Evolutionary conservation across 768 basidiomycete genomes (phyloP), one percentile per base, ranked within the genome.

Genomic region (Amanita inopinata): DNA sequence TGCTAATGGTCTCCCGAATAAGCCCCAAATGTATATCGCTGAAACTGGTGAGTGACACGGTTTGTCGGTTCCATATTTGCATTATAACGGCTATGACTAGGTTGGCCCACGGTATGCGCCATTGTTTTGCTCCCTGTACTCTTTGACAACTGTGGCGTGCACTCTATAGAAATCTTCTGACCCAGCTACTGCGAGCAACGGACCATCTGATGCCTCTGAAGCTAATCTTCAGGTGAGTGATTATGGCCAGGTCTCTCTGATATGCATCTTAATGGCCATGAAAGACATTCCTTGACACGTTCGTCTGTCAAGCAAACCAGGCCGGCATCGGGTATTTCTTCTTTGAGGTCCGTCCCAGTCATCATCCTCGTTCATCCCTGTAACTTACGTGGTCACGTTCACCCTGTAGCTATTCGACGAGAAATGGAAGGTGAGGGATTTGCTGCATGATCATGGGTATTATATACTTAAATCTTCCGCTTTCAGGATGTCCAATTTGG

Each of bases 251-350:
- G 14, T 4, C n/a, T 24, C 6, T 20, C 24, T 20, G 14, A 34
- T 9, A 55, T 9, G 43, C 24, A 43, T 34, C 18, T 27, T 23
- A 59, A 15, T 46, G 2, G 5, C 9, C 17, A 8, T n/a, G 15
- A 15, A 42, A 97, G 74, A 75, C 57, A 12, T 99, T 88, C 71
- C 55, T 99, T 46, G 69, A 98, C 56, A 78, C 73, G 0, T 99
- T 89, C 51, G 78, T 92, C 5, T 99, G 94, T 54, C 72, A 78
- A 56, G 85, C 93, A 0, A 96, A 91, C 57, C 47, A 58, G 12
- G 91, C 91, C 48, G 74, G 74, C 9, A 91, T 86, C 0, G 67
- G 75, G 11, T 94, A 94, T 64, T 96, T 91, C 73, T 93, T 76
- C 67, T 89, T 90, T 46, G 85, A 85, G 69, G 75, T 76, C 35